These are phyloP conservation scores for Corylus avellana DNA, from an alignment of 306 rosid genomes.

Conservation along the genomic window DNA sequence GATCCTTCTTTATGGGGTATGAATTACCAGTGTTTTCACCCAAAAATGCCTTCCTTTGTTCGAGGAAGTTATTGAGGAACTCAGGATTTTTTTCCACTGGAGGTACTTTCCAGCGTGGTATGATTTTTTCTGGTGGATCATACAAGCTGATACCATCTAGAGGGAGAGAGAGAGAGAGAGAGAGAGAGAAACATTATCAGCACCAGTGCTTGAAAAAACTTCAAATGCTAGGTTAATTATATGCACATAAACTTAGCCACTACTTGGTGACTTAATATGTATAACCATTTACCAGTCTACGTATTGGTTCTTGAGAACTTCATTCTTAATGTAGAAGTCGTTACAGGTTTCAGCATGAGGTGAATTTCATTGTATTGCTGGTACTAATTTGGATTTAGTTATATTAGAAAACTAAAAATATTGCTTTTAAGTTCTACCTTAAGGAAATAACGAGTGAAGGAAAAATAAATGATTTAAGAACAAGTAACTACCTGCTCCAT, in stretches of 20 bases:
- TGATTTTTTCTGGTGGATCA: constrained; percentile 81
- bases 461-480: constrained; percentile 24
- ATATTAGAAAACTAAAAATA: constrained; percentile 4
- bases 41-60: constrained; percentile 47
- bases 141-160: constrained; percentile 85
- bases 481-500: constrained; percentile 73
- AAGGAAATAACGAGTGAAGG: constrained; percentile 13
- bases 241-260: not conserved
- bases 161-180: constrained; percentile 16
- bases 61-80: constrained; percentile 55
- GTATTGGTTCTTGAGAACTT: constrained; percentile 13
- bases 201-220: constrained; percentile 16
- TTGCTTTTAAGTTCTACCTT: not conserved
- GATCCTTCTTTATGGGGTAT: constrained; percentile 48
- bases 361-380: not conserved
- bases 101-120: constrained; percentile 94
- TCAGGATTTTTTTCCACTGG: constrained; percentile 70
- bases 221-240: constrained; percentile 9
- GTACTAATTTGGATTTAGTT: not conserved
- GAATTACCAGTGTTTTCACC: constrained; percentile 26
- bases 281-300: not conserved
- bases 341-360: constrained; percentile 11
- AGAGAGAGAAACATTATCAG: constrained; percentile 25
- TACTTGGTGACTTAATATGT: not conserved
- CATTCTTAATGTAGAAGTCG: constrained; percentile 5